These are phyloP conservation scores for Andrographis paniculata DNA, from an alignment of 305 asterid genomes.

Conservation along the genomic window DNA sequence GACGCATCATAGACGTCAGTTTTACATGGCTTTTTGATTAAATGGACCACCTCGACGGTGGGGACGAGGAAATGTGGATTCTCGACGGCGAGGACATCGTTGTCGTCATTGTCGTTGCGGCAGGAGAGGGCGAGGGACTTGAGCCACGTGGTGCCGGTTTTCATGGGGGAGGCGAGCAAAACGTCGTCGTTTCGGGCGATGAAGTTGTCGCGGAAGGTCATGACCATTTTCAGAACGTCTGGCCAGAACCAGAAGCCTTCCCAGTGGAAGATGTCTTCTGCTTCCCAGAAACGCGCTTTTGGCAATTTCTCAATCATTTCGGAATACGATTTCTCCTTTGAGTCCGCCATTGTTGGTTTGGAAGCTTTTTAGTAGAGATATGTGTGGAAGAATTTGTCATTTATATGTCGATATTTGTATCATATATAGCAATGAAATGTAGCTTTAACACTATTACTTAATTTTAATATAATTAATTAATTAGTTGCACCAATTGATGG, in stretches of 20 bases:
- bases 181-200: slow-evolving; percentile 31
- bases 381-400: too few relatives aligned
- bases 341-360: too few relatives aligned
- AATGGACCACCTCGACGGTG: slow-evolving; percentile 31
- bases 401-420: too few relatives aligned
- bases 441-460: too few relatives aligned
- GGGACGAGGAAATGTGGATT: slow-evolving; percentile 48
- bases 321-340: too few relatives aligned
- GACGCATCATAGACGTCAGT: slow-evolving; percentile 23
- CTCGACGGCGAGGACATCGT: slow-evolving; percentile 23
- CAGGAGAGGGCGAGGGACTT: slow-evolving; percentile 40
- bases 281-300: slow-evolving; percentile 37
- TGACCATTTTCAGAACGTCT: slow-evolving; percentile 25
- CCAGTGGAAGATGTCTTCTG: slow-evolving; percentile 33
- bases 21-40: slow-evolving; percentile 22
- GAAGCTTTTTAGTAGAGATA: too few relatives aligned
- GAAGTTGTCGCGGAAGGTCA: slow-evolving; percentile 30
- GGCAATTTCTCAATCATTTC: too few relatives aligned
- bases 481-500: too few relatives aligned
- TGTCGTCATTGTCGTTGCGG: not conserved
- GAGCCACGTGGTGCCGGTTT: slow-evolving; percentile 69
- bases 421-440: too few relatives aligned
- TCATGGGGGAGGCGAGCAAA: slow-evolving; percentile 39
- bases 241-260: slow-evolving; percentile 49
- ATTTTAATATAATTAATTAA: too few relatives aligned